A percentile compares a stretch with the other conserved stretches of the same genome.
Conservation (phyloP, 768 basidiomycete species). For the Kwoniella sp. region DNA sequence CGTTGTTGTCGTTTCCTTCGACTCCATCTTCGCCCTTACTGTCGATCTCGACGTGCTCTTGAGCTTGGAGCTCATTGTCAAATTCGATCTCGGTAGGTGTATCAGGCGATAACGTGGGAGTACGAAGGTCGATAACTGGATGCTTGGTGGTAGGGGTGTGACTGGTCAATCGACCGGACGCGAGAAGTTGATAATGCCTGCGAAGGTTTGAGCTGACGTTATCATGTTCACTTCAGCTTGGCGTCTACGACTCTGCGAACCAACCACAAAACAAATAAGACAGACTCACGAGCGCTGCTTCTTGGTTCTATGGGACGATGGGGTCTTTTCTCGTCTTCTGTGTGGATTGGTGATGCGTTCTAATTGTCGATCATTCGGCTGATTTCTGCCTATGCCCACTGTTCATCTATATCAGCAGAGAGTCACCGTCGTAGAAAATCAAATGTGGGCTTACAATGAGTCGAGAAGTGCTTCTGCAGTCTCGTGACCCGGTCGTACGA, state of each 20-base stretch:
- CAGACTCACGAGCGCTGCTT: constrained; percentile 13
- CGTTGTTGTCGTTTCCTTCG: neutral
- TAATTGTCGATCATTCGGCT: neutral
- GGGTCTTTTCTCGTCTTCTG: neutral
- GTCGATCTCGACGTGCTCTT: neutral
- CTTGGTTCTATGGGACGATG: neutral
- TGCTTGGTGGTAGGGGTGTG: neutral
- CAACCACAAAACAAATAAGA: no score
- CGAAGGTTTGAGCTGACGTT: constrained; percentile 2
- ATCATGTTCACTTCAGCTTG: no score
- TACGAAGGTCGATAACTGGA: constrained; percentile 9
- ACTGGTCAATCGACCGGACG: neutral
- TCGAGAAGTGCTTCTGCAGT: constrained; percentile 13
- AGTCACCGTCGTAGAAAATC: no score
- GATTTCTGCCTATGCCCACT: neutral
- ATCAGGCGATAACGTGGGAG: constrained; percentile 14
- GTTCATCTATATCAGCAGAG: no score
- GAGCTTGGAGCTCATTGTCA: neutral
- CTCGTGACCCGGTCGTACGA: constrained; percentile 7
- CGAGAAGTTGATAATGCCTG: neutral
- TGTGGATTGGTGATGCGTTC: neutral
- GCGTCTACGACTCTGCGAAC: no score
- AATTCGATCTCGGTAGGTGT: constrained; percentile 6
- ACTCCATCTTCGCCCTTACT: neutral
- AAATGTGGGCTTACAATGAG: constrained; percentile 11